Conservation (phyloP, 176 grass and related monocot species). For the Musa troglodytarum region DNA sequence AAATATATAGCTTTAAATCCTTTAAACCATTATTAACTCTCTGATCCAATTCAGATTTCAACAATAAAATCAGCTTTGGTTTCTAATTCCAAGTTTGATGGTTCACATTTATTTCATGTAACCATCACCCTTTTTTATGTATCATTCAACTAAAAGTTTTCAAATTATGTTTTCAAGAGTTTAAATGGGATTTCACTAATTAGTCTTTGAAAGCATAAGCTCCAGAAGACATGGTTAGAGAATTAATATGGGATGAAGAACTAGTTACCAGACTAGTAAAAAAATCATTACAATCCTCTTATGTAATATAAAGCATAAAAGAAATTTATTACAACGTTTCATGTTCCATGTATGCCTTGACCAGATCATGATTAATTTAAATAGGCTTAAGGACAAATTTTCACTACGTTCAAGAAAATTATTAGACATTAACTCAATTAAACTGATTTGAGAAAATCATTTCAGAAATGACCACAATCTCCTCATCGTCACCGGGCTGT, state of each 20-base stretch:
- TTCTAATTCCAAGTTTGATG: no score
- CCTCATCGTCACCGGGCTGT: background rate
- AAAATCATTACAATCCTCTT: background rate
- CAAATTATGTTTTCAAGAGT: no score
- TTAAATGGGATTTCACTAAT: no score
- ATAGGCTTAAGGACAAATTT: no score
- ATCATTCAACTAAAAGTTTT: no score
- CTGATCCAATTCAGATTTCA: background rate
- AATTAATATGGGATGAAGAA: background rate
- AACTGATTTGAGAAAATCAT: background rate
- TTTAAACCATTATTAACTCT: background rate
- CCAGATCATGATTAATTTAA: no score
- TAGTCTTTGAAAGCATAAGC: no score
- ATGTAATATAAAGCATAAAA: background rate
- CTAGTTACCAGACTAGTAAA: background rate
- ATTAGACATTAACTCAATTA: background rate
- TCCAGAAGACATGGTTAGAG: background rate
- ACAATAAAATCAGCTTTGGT: background rate
- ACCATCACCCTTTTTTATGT: no score
- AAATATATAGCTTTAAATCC: background rate
- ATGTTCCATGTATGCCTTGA: background rate
- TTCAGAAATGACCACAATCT: background rate
- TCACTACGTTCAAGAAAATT: background rate
- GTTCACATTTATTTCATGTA: no score
- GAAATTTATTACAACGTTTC: background rate